phyloP scores from a whole-genome alignment of 306 rosid species.

The Medicago ruthenica region DNA sequence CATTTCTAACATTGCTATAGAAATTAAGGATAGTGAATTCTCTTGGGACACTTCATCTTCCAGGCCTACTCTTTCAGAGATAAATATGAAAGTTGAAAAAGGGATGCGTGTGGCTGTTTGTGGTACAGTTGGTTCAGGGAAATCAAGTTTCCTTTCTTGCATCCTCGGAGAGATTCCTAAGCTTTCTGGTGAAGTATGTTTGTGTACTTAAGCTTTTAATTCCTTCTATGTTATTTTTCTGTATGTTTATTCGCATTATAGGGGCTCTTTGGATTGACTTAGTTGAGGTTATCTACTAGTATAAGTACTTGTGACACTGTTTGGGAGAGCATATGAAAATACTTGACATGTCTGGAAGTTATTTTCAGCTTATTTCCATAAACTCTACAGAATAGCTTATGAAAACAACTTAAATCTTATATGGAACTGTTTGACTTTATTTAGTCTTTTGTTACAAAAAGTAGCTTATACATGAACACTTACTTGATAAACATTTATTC shows the following conservation, averaged over 20 bases:
- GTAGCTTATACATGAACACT: not conserved
- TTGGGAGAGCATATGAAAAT: conserved; percentile 2
- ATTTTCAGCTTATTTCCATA: not conserved
- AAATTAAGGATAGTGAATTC: conserved; percentile 79
- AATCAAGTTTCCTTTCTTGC: conserved; percentile 95
- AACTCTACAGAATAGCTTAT: not conserved
- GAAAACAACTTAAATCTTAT: not conserved
- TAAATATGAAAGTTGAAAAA: conserved; percentile 76
- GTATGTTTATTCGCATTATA: not conserved
- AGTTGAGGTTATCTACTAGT: not conserved
- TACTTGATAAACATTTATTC: not conserved
- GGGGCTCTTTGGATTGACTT: conserved; percentile 10
- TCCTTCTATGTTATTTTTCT: conserved; percentile 41
- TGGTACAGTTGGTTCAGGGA: conserved; percentile 96
- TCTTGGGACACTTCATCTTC: conserved; percentile 85
- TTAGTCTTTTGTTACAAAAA: conserved; percentile 5
- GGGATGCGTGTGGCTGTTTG: conserved; percentile 97
- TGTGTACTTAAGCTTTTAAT: conserved; percentile 37
- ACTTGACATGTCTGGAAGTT: not conserved
- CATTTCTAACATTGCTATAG: conserved; percentile 69
- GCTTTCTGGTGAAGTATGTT: conserved; percentile 91
- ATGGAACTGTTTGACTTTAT: not conserved
- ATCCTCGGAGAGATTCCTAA: conserved; percentile 97
- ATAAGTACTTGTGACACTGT: not conserved
- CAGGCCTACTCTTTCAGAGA: conserved; percentile 81